Conservation (phyloP, 768 basidiomycete species). For the Hemileccinum impolitum region DNA sequence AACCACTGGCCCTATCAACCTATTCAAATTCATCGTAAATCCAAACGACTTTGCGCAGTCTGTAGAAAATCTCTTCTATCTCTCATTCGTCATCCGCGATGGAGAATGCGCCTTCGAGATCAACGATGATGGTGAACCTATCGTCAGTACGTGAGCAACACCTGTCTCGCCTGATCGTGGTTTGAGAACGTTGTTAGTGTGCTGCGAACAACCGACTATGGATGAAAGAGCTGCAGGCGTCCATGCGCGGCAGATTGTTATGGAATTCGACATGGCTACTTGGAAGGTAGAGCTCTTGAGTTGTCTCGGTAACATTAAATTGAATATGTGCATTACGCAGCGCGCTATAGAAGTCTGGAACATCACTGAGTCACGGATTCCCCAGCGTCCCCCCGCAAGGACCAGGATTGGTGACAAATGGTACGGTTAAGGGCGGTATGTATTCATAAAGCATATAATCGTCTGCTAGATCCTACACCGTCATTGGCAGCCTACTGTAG, state of each 20-base stretch:
- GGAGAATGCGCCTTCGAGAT: conserved; percentile 75
- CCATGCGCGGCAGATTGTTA: conserved; percentile 78
- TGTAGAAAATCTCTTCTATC: conserved; percentile 94
- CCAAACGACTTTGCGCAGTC: conserved; percentile 90
- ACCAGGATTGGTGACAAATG: conserved; percentile 62
- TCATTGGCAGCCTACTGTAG: conserved; percentile 8
- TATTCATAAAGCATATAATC: not conserved
- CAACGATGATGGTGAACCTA: conserved; percentile 63
- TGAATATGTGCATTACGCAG: conserved; percentile 36
- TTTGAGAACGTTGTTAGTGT: conserved; percentile 36
- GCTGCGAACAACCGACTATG: conserved; percentile 60
- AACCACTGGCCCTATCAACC: conserved; percentile 54
- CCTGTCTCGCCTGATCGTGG: not conserved
- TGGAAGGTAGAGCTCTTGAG: conserved; percentile 64
- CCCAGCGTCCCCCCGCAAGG: conserved; percentile 60
- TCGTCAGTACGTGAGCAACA: conserved; percentile 58
- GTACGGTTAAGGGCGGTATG: conserved; percentile 50
- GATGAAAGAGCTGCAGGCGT: conserved; percentile 63
- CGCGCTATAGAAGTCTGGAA: conserved; percentile 85
- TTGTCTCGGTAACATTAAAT: not conserved
- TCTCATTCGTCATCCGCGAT: conserved; percentile 89
- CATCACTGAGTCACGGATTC: conserved; percentile 73
- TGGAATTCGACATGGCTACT: conserved; percentile 87
- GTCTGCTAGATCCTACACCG: conserved; percentile 1
- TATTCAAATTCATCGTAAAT: conserved; percentile 87